Conservation (phyloP, 805 yeast species). For the Candida schatavii region DNA sequence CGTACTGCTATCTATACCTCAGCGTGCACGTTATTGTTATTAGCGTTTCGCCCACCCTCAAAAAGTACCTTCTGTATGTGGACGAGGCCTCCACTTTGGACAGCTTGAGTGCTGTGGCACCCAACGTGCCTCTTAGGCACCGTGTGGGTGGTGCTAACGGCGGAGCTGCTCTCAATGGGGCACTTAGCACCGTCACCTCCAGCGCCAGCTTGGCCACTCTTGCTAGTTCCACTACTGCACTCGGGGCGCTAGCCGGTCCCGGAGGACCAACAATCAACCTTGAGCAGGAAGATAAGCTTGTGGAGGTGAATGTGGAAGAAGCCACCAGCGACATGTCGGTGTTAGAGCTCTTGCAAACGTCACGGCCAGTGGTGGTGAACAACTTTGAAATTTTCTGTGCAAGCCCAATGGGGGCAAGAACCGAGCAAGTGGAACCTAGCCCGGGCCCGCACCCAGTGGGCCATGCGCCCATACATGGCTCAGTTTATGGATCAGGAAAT, state of each 20-base stretch:
- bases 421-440: conserved; percentile 3
- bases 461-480: too few species aligned
- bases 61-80: conserved; percentile 13
- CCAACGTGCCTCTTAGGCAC: conserved; percentile 11
- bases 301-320: conserved; percentile 4
- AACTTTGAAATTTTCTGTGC: conserved; percentile 28
- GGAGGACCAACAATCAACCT: conserved; percentile 5
- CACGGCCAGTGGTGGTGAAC: conserved; percentile 16
- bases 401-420: conserved; percentile 15
- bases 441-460: too few species aligned
- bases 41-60: conserved; percentile 16
- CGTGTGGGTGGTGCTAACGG: conserved; percentile 1
- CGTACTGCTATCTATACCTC: conserved; percentile 19
- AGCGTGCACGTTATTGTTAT: conserved; percentile 26
- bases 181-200: conserved; percentile 3
- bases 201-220: not conserved
- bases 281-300: conserved; percentile 7
- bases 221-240: conserved; percentile 6
- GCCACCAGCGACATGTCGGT: not conserved
- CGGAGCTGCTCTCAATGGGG: not conserved
- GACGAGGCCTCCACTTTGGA: conserved; percentile 20
- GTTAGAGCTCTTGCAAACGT: not conserved
- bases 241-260: not conserved
- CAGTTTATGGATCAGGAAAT: too few species aligned
- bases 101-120: conserved; percentile 19